These are phyloP conservation scores for Podaxis pistillaris DNA, from an alignment of 768 basidiomycete genomes.

Conservation along the genomic window DNA sequence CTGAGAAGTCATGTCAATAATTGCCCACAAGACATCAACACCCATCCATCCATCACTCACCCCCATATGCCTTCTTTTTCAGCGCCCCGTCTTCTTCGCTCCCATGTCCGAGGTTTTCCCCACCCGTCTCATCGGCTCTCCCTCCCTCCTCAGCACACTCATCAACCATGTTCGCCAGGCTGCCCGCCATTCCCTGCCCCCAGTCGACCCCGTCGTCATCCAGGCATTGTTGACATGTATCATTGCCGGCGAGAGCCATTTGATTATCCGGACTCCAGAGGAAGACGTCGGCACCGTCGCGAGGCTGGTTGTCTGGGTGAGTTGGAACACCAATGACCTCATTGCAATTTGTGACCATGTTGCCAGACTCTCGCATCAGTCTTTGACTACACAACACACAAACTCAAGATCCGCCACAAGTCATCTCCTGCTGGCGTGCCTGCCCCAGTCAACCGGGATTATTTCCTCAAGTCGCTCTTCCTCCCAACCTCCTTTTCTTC, in stretches of 20 bases:
- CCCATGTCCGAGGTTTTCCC: slow-evolving; percentile 22
- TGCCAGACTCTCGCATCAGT: slow-evolving; percentile 56
- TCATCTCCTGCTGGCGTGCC: slow-evolving; percentile 14
- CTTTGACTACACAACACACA: slow-evolving; percentile 60
- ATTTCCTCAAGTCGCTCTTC: slow-evolving; percentile 30
- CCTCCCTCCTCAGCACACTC: slow-evolving; percentile 48
- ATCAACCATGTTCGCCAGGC: slow-evolving; percentile 44
- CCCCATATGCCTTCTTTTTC: not conserved
- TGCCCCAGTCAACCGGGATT: slow-evolving; percentile 12
- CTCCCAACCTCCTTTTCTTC: slow-evolving; percentile 20
- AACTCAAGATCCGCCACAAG: slow-evolving; percentile 44
- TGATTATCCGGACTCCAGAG: slow-evolving; percentile 63
- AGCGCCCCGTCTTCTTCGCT: not conserved
- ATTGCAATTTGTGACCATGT: slow-evolving; percentile 11
- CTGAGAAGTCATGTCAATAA: not conserved
- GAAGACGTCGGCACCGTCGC: slow-evolving; percentile 63
- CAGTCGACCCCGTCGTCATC: slow-evolving; percentile 60
- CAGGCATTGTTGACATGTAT: slow-evolving; percentile 68
- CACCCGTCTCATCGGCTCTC: slow-evolving; percentile 39
- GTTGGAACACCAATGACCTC: slow-evolving; percentile 19
- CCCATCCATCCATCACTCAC: not conserved
- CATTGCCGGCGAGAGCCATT: slow-evolving; percentile 57
- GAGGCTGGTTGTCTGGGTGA: slow-evolving; percentile 59
- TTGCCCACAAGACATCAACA: not conserved
- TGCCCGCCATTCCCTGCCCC: slow-evolving; percentile 41